Evolutionary conservation across 257 asterid genomes (phyloP), one percentile per base, ranked within the genome.

Genomic region (Forsythia suspensa): DNA sequence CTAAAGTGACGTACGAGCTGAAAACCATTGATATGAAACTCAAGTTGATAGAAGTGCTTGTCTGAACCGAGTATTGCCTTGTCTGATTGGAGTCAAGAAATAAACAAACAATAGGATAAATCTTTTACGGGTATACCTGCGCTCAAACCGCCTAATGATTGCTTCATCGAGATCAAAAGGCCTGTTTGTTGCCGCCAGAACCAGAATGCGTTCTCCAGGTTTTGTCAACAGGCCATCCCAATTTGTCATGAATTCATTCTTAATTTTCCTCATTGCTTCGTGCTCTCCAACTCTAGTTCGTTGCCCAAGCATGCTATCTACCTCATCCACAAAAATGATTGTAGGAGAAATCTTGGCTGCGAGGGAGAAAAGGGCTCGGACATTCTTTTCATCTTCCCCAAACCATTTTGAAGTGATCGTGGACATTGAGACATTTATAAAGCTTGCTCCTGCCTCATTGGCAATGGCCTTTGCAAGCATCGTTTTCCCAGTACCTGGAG

Each of bases 111-210:
- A 15, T 48, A 12, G 7, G n/a, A 48, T 13, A 48, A 29, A 29
- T 29, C 7, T 0, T 24, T 2, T 55, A 76, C 46, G 70, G 43
- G 73, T 52, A 41, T 86, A 96, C 99, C 99, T 96, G 82, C 99
- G 97, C 82, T 96, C 99, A 43, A 96, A 96, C 83, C 99, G 94
- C 85, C 98, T 83, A 75, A 96, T 94, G 78, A 96, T 96, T 57
- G 99, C 99, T 86, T 96, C 99, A 77, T 96, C 99, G n/a, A 96
- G 99, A 79, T 96, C 99, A 68, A 96, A 96, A 20, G 99, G 99
- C 81, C 98, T 79, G 76, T 96, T 96, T 40, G 99, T 96, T 69
- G 99, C 99, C 8, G 98, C 99, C 80, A 96, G 98, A 81, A 96
- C 99, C 73, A 96, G 97, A 87, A 96, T 96, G 24, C 97, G 85